Evolutionary conservation across 768 basidiomycete genomes (phyloP).

Genomic region (Dentipellis fragilis): DNA sequence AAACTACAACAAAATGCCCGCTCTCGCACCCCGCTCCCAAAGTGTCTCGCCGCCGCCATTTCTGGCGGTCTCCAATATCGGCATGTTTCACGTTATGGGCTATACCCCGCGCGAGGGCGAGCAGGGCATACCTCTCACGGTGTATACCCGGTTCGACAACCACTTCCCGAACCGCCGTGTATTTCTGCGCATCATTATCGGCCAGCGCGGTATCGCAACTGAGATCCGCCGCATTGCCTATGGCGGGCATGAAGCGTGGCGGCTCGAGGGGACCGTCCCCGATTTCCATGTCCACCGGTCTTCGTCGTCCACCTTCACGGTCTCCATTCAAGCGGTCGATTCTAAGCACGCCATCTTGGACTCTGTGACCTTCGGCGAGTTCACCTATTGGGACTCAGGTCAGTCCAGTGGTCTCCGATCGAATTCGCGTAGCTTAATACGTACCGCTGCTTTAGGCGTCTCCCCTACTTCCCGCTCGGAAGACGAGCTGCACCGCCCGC

Average conservation of each 20-base stretch:
- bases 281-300: constrained; percentile 32
- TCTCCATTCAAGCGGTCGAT: constrained; percentile 57
- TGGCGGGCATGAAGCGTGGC: constrained; percentile 44
- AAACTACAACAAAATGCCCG: no score
- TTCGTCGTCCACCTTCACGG: constrained; percentile 33
- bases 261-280: constrained; percentile 55
- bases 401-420: not conserved
- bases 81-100: constrained; percentile 54
- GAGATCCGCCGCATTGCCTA: constrained; percentile 46
- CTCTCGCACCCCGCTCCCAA: not conserved
- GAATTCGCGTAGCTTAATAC: not conserved
- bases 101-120: constrained; percentile 59
- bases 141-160: constrained; percentile 50
- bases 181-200: constrained; percentile 68
- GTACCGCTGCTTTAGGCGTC: not conserved
- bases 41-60: not conserved
- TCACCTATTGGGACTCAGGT: constrained; percentile 51
- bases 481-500: not conserved
- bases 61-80: constrained; percentile 35
- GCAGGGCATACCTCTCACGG: constrained; percentile 51
- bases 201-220: constrained; percentile 56
- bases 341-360: constrained; percentile 46
- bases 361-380: constrained; percentile 61
- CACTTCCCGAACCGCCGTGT: constrained; percentile 37
- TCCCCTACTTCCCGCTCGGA: not conserved